phyloP scores from a whole-genome alignment of 805 yeast species.

The Metschnikowia hibisci region DNA sequence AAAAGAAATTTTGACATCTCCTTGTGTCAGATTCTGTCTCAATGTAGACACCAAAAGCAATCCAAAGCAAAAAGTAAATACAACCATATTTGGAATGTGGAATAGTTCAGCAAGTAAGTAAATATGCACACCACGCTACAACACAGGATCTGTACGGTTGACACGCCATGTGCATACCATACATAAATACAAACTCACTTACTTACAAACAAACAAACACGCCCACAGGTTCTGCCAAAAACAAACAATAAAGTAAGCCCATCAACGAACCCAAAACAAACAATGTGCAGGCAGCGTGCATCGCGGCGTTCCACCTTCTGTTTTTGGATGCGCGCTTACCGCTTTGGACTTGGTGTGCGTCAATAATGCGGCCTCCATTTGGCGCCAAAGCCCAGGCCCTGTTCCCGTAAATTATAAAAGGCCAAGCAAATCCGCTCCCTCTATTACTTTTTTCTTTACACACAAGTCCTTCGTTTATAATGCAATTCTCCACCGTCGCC shows the following conservation, averaged over 20 bases:
- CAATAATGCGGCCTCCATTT: not conserved
- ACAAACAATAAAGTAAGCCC: not conserved
- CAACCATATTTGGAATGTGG: no score
- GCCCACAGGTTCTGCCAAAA: not conserved
- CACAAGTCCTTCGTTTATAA: constrained; percentile 17
- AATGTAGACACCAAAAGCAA: not conserved
- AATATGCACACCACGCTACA: not conserved
- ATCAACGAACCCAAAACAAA: constrained; percentile 1
- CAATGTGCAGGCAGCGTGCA: not conserved
- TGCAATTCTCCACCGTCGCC: constrained; percentile 24
- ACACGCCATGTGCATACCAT: not conserved
- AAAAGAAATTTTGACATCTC: not conserved
- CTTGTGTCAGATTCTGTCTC: not conserved
- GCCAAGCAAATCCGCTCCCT: not conserved
- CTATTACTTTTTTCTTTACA: constrained; percentile 3
- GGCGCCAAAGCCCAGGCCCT: not conserved
- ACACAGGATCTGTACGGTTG: not conserved
- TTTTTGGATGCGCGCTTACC: constrained; percentile 2
- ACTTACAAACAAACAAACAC: not conserved
- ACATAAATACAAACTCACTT: no score
- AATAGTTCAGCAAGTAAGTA: not conserved
- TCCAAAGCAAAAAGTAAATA: not conserved
- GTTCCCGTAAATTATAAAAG: constrained; percentile 4
- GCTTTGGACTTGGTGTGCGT: constrained; percentile 1
- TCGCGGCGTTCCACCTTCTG: not conserved